A percentile compares a stretch with the other conserved stretches of the same genome.
phyloP scores from a whole-genome alignment of 306 rosid genomes.

The Vigna reflexopilosa region DNA sequence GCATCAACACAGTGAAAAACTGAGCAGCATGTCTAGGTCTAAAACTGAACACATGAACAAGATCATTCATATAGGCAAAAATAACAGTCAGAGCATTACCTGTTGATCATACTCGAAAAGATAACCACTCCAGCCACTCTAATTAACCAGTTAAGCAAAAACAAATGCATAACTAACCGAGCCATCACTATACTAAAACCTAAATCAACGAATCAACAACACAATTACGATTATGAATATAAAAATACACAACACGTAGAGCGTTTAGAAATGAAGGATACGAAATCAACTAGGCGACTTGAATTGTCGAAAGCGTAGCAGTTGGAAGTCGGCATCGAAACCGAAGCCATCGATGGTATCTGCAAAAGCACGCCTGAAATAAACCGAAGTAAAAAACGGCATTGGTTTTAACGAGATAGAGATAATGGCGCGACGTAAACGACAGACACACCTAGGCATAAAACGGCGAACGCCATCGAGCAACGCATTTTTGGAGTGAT shows the following conservation, averaged over 20 bases:
- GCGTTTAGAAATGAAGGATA: slow-evolving; percentile 57
- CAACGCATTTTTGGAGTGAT: slow-evolving; percentile 42
- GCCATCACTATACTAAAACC: neutral
- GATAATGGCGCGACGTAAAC: slow-evolving; percentile 30
- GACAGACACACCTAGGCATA: slow-evolving; percentile 43
- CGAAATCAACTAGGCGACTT: slow-evolving; percentile 90
- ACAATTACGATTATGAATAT: neutral
- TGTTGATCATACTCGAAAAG: slow-evolving; percentile 67
- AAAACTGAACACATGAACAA: slow-evolving; percentile 30
- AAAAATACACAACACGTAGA: neutral
- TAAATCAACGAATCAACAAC: slow-evolving; percentile 4
- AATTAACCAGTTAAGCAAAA: slow-evolving; percentile 55
- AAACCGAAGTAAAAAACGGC: neutral
- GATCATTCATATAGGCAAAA: slow-evolving; percentile 6
- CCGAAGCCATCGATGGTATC: slow-evolving; percentile 53
- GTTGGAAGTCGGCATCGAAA: slow-evolving; percentile 69
- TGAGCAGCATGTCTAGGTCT: slow-evolving; percentile 39
- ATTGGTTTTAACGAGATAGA: neutral
- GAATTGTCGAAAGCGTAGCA: slow-evolving; percentile 84
- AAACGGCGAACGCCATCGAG: slow-evolving; percentile 23
- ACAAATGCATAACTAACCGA: slow-evolving; percentile 17
- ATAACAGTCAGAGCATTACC: slow-evolving; percentile 58
- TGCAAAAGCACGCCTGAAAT: slow-evolving; percentile 63
- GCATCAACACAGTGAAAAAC: slow-evolving; percentile 43
- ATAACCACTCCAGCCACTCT: slow-evolving; percentile 86